phyloP scores from a whole-genome alignment of 2,329 filamentous ascomycete genomes.

The Hyphodiscus sp. region DNA sequence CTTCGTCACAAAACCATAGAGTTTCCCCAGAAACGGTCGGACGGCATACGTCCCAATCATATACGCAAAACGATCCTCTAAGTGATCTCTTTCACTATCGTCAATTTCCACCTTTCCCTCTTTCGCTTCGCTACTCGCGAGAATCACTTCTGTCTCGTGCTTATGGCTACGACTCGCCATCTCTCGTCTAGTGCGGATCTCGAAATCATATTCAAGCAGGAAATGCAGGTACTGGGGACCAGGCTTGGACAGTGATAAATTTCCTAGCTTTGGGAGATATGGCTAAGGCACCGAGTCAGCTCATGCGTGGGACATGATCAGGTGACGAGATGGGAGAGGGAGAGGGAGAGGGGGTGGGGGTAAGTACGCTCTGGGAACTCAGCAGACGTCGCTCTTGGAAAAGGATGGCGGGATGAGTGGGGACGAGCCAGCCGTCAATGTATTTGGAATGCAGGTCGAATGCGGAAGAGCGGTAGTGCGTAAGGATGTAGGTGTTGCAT shows the following conservation, averaged over 20 bases:
- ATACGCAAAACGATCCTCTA: background rate
- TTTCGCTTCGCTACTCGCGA: background rate
- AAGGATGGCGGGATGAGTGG: background rate
- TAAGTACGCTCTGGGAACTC: background rate
- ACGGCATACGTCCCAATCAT: background rate
- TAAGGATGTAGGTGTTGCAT: conserved; percentile 7
- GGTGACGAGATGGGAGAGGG: no score
- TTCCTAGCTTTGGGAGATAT: background rate
- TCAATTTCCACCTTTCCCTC: background rate
- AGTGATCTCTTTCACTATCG: background rate
- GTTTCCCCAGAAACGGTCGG: background rate
- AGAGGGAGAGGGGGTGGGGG: background rate
- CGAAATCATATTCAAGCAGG: background rate
- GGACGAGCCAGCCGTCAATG: conserved; percentile 7
- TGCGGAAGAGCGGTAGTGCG: background rate
- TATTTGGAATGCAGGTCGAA: background rate
- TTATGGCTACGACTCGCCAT: background rate
- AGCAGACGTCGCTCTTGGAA: background rate
- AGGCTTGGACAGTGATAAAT: background rate
- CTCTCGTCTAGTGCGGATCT: background rate
- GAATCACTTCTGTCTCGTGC: background rate
- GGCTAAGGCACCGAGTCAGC: background rate
- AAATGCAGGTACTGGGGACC: background rate
- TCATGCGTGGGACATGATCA: background rate
- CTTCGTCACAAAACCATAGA: background rate